Evolutionary conservation across 257 asterid genomes (phyloP), one percentile per base, ranked within the genome.

Genomic region (Solanum etuberosum): DNA sequence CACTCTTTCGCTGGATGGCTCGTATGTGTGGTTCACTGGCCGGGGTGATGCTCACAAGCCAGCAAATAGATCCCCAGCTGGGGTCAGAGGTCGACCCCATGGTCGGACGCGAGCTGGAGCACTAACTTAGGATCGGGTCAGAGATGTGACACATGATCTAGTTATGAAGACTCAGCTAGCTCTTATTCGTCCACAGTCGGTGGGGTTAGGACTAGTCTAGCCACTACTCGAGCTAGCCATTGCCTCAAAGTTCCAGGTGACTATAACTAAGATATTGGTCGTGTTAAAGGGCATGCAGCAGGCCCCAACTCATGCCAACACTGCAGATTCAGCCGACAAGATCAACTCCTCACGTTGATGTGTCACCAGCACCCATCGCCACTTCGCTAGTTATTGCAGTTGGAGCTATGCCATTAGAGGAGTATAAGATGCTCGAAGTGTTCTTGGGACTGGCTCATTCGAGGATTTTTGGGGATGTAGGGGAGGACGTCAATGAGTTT

Each of bases 291-390:
- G 23, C 63, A 54, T 18, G n/a, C 1, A 54, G 1, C n/a, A 54
- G 1, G 0, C 61, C n/a, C 63, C 4, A 16, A 0, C 10, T 54
- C 10, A 54, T 54, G 1, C 10, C 6, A 54, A 10, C n/a, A 54
- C n/a, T 10, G 9, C 4, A 0, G 0, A 2, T 54, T 18, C 10
- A 54, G 0, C 9, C n/a, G 4, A 18, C n/a, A 51, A 2, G 18
- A 18, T 18, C 4, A 1, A 0, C 63, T 54, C n/a, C 10, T 18
- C 2, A 54, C 4, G 63, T 54, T 18, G 63, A 18, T 4, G n/a
- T 54, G 63, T 18, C n/a, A 18, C 67, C 5, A 57, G 2, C 2
- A 21, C 67, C 5, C 5, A 20, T 21, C 5, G 9, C 67, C 13
- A 46, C 18, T 14, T 12, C 5, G 2, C 12, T 20, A 20, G 5